Evolutionary conservation across 495 filamentous ascomycete genomes (phyloP), one percentile per base, ranked within the genome.

Genomic region (Talaromyces borbonicus): DNA sequence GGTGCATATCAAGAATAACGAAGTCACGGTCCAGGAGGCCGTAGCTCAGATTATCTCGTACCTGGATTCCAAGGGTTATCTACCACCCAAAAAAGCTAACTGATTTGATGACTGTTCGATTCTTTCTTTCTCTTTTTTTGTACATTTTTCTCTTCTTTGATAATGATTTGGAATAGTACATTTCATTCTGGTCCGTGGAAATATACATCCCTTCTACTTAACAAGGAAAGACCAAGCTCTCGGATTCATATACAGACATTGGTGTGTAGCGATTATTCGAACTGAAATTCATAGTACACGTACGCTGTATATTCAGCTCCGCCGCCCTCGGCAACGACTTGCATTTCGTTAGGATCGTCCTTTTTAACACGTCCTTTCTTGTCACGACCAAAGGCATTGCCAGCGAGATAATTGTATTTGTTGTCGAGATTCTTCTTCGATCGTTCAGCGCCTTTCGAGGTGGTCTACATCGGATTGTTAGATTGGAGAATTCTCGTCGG

Each of bases 211-310:
- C 20, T 12, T 38, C 35, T 38, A 38, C n/a, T 38, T 20, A 19
- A 38, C 19, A 38, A 20, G 35, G 1, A 41, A 24, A 24, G 20
- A 12, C 26, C 20, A 41, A 15, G 15, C 15, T 26, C 23, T 11
- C 24, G 15, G 18, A 22, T 20, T 15, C 38, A 41, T 41, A 41
- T 41, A 41, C 38, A 41, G 23, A 41, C 38, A 15, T 20, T 16
- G 8, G 26, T 41, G 19, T 41, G 38, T 38, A 38, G 18, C 35
- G 22, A 41, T 61, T 66, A 72, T 54, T 74, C 71, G 59, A 93
- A 82, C 58, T 88, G 84, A 60, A 96, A 89, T 54, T 95, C 87
- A 66, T 96, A 98, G 68, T 87, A 96, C 60, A 96, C 93, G 67
- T 93, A 98, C 23, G 92, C 80, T 47, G 87, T 87, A 67, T 96